Evolutionary conservation across 805 yeast species (phyloP).

Genomic region (Hanseniaspora clermontiae): DNA sequence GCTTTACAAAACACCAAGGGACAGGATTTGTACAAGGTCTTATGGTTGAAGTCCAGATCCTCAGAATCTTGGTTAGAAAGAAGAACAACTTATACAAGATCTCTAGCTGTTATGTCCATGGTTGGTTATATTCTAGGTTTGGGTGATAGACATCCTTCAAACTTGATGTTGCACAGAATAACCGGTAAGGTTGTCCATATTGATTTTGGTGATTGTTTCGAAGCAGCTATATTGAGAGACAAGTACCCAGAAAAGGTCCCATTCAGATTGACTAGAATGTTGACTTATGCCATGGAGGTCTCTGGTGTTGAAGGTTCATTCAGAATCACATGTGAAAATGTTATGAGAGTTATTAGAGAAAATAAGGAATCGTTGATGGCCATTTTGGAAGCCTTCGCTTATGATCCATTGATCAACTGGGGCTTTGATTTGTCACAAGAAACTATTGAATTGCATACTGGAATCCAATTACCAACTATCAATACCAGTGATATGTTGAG

Average conservation of each 20-base stretch:
- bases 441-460: conserved; percentile 62
- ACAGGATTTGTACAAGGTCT: conserved; percentile 85
- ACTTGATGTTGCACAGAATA: conserved; percentile 82
- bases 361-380: conserved; percentile 97
- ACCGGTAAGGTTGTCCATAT: conserved; percentile 95
- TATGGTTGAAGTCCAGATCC: conserved; percentile 91
- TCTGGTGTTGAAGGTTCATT: conserved; percentile 97
- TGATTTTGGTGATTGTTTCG: conserved; percentile 98
- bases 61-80: conserved; percentile 97
- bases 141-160: conserved; percentile 97
- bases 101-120: conserved; percentile 97
- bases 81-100: conserved; percentile 88
- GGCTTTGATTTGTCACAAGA: conserved; percentile 87
- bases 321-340: conserved; percentile 92
- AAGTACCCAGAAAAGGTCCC: conserved; percentile 98
- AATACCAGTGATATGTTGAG: conserved; percentile 61
- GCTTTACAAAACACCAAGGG: conserved; percentile 93
- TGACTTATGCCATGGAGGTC: conserved; percentile 97
- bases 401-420: conserved; percentile 97
- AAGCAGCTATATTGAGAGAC: conserved; percentile 91
- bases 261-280: conserved; percentile 89
- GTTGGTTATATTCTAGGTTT: conserved; percentile 92
- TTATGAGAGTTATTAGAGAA: conserved; percentile 85
- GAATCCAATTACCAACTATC: conserved; percentile 51
- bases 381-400: conserved; percentile 92